Evolutionary conservation across 805 yeast genomes (phyloP), one percentile per base, ranked within the genome.

Genomic region (Sugiyamaella americana): DNA sequence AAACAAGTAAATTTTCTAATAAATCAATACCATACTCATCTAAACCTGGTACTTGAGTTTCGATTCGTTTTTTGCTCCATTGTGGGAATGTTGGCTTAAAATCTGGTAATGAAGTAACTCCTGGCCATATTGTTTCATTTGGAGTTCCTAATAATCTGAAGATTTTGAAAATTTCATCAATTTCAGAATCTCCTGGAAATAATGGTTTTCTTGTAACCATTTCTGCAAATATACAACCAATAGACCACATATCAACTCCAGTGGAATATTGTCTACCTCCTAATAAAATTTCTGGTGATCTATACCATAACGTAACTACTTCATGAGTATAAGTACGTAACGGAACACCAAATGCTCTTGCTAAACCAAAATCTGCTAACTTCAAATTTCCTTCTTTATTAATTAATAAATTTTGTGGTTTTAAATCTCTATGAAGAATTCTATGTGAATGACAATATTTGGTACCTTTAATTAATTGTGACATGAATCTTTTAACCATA

Each of bases 181-280:
- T 94, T 64, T 93, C 98, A 8, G 96, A 87, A 64, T 93, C 96
- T 4, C 98, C 98, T 0, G 98, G 95, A 69, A 93, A 91, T 44
- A 93, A 66, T 5, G 98, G 97, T 64, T 87, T 87, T 47, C 98
- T 80, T 58, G 88, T 87, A 48, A 89, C 87, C 98, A 93, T 89
- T 64, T 93, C 98, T 4, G 97, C 98, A 65, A 93, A 85, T 41
- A 93, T 93, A 63, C 97, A 89, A 13, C 98, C 98, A 51, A 91
- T 85, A 8, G 96, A 87, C 98, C 98, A 93, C 84, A 93, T 88
- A 65, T 93, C 98, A 44, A 93, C 96, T 17, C 98, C 97, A 0
- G 98, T 93, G 30, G 96, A 87, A 66, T 93, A 93, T 60, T 93
- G 97, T 56, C 94, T 86, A 2, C 97, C 96, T 11, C 98, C 98